Base-by-base conservation (phyloP, 2,329 filamentous ascomycete genomes). In the Calonectria hongkongensis region DNA sequence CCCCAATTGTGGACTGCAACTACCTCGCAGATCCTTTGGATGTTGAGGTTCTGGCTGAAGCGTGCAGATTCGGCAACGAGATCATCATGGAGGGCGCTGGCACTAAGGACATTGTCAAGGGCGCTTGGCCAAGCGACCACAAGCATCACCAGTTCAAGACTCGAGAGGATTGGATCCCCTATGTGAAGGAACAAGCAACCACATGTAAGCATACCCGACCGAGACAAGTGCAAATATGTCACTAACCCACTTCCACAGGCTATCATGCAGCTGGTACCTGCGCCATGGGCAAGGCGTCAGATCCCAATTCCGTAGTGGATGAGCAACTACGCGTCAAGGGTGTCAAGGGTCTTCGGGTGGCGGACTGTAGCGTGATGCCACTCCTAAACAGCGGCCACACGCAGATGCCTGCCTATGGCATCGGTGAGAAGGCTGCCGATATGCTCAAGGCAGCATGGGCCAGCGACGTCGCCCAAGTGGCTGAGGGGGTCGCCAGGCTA, bases 1-100 rank as follows among this genome's bases (percentile, higher is more conserved):
- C 88, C n/a, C 91, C 91, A 0, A 80, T 89, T 0, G 89, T 92
- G 0, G 87, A 92, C 78, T 90, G 90, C 76, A 88, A 88, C 68
- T 92, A 91, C 73, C 83, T 92, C 2, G 86, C 85, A 2, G 86
- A 93, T 73, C 87, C 88, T 6, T 81, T 92, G 12, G 91, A 93
- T 73, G 77, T 92, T 48, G 83, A 92, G 21, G 89, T 92, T 7
- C 79, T 92, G 66, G 88, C 85, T 2, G 91, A 92, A 78, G 91
- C 88, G 0, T 92, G 89, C 56, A 85, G 85, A 2, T 89, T 88
- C 58, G 90, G 86, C 0, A 92, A 92, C 74, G 90, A 93, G 80
- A 89, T 92, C 73, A 86, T 92, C 30, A 89, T 87, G 79, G 83
- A 89, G 18, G 91, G 90, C 0, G 83, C 84, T 1, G 90, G 89